Conservation (phyloP, 768 basidiomycete species). For the Termitomyces sp. region DNA sequence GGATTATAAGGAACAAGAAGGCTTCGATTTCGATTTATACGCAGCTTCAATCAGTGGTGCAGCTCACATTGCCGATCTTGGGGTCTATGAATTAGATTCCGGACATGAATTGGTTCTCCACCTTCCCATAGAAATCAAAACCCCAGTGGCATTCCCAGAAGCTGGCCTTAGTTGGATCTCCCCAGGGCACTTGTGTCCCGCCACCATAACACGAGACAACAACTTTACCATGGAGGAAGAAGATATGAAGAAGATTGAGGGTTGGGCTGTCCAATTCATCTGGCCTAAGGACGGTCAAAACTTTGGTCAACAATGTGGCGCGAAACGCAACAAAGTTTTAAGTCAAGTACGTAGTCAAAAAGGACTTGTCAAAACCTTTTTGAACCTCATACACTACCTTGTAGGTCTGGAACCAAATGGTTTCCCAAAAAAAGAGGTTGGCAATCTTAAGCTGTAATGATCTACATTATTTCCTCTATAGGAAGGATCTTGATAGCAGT, state of each 20-base stretch:
- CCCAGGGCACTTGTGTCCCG: too few relatives aligned
- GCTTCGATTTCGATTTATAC: background rate
- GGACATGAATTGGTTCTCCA: accelerated
- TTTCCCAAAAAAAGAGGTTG: background rate
- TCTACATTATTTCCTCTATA: background rate
- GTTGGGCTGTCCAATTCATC: background rate
- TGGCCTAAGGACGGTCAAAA: background rate
- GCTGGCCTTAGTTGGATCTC: background rate
- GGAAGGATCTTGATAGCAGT: background rate
- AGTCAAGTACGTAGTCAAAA: background rate
- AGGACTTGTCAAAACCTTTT: background rate
- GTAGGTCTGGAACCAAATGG: background rate
- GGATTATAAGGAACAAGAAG: background rate
- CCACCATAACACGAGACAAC: too few relatives aligned
- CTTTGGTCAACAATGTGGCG: background rate
- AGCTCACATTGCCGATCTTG: background rate
- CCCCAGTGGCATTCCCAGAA: background rate
- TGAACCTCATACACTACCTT: background rate
- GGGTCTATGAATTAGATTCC: background rate
- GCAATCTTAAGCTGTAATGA: background rate
- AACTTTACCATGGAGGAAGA: too few relatives aligned
- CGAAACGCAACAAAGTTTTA: background rate
- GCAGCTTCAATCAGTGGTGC: background rate
- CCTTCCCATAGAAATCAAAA: background rate
- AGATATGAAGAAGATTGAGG: background rate